Base-by-base conservation (phyloP, 169 alveolate genomes). In the Hepatocystis sp. region DNA sequence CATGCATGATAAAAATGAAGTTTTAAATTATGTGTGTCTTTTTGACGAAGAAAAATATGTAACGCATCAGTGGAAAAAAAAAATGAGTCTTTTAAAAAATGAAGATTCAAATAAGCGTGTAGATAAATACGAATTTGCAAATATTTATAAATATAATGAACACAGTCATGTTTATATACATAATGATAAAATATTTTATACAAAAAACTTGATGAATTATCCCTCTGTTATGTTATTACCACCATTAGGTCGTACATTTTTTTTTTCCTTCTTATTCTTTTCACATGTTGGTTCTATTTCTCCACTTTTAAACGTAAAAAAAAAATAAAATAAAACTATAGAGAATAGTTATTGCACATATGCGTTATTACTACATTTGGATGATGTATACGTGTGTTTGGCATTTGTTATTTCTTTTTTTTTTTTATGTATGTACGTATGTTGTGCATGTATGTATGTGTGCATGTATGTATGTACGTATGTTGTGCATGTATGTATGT, bases 181-280 rank as follows among this genome's bases (percentile, higher is more conserved):
- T 71, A 60, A 71, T 64, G 30, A 30, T 27, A 44, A 58, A 15
- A 36, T 52, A 56, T 49, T 28, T 19, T 36, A 30, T 52, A 61
- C 21, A 17, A 39, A 15, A 0, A 15, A 56, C 25, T 28, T 71
- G 23, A 8, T 71, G 36, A 30, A 56, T 11, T 71, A 71, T 19
- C 86, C 86, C 3, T 71, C 86, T 15, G 44, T 25, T 13, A 44
- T 71, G 36, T 30, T 71, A 56, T 28, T 71, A 39, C 63, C 58
- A 8, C 86, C 86, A 51, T 58, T 71, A 46, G 19, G 58, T 28
- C 51, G 58, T 17, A 60, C 78, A 17, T 46, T 71, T 71, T 71
- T 71, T 52, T 36, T 71, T 28, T 71, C 58, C 30, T 71, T 71
- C 17, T 44, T 71, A 30, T 71, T 71, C 51, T 64, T 71, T 34